Percentiles rank a stretch among this genome's conserved stretches.
Evolutionary conservation across 1,284 basidiomycete genomes (phyloP).

Genomic region (Austroboletus rostrupii): DNA sequence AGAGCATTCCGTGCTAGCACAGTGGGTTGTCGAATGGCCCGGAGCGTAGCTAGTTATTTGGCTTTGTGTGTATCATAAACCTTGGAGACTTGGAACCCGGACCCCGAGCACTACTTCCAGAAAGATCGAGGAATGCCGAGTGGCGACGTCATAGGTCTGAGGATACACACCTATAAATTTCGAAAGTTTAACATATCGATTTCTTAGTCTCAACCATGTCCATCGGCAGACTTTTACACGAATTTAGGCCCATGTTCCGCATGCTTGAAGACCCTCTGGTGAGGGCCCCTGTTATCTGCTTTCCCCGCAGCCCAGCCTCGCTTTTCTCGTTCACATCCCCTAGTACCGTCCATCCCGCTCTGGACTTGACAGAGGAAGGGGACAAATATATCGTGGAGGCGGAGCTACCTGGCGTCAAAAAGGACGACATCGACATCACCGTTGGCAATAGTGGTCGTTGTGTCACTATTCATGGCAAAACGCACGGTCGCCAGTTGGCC

Average conservation of each 20-base stretch:
- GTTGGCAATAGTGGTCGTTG: conserved; percentile 67
- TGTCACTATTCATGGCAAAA: conserved; percentile 67
- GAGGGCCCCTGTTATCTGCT: conserved; percentile 34
- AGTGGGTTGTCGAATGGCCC: conserved; percentile 77
- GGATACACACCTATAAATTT: not conserved
- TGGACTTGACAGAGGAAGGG: conserved; percentile 65
- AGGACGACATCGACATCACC: conserved; percentile 68
- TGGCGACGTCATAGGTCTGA: not conserved
- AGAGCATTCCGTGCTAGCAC: conserved; percentile 65
- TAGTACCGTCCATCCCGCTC: conserved; percentile 42
- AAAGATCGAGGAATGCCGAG: conserved; percentile 17
- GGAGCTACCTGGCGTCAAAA: conserved; percentile 74
- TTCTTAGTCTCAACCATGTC: conserved; percentile 43
- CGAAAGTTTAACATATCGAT: not conserved
- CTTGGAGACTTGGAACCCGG: not conserved
- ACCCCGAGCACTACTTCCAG: conserved; percentile 22
- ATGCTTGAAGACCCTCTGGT: conserved; percentile 64
- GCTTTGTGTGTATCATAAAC: not conserved
- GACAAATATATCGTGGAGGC: conserved; percentile 68
- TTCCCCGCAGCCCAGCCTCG: conserved; percentile 27
- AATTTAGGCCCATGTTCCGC: conserved; percentile 71
- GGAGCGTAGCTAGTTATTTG: conserved; percentile 16
- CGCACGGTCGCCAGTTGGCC: conserved; percentile 31
- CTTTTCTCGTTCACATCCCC: conserved; percentile 42
- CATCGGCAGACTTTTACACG: conserved; percentile 62